phyloP scores from a whole-genome alignment of 805 yeast genomes.

The Ogataea philodendri region DNA sequence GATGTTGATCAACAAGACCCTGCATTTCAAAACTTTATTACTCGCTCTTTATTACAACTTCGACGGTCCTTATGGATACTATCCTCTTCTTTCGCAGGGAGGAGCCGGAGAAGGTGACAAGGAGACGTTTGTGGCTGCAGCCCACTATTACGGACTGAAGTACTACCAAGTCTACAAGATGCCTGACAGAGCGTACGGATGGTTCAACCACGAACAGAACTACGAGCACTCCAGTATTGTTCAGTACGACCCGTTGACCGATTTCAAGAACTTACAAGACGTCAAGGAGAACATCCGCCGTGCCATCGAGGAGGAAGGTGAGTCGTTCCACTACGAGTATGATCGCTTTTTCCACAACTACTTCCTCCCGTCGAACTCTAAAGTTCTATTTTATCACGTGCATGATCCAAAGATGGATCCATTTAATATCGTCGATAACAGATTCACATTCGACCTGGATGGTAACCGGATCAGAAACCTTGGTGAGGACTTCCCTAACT shows the following conservation, averaged over 20 bases:
- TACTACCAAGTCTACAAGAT: conserved; percentile 53
- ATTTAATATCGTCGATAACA: conserved; percentile 36
- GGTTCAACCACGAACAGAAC: conserved; percentile 32
- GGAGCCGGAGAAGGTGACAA: conserved; percentile 76
- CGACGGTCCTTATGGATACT: conserved; percentile 59
- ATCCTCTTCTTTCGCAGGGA: conserved; percentile 59
- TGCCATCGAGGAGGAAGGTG: conserved; percentile 25
- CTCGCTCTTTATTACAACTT: conserved; percentile 64
- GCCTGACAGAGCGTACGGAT: conserved; percentile 34
- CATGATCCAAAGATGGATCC: conserved; percentile 58
- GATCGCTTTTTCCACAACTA: conserved; percentile 26
- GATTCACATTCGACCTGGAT: conserved; percentile 30
- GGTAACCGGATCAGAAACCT: conserved; percentile 33
- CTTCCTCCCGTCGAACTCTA: conserved; percentile 30
- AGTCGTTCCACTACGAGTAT: conserved; percentile 30
- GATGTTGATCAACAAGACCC: conserved; percentile 52
- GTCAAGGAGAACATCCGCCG: conserved; percentile 22
- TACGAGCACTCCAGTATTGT: conserved; percentile 37
- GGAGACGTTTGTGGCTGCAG: conserved; percentile 73
- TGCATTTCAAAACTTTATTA: conserved; percentile 56
- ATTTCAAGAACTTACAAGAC: conserved; percentile 29
- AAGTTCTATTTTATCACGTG: conserved; percentile 43
- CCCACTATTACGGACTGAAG: conserved; percentile 46
- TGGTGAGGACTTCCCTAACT: conserved; percentile 35
- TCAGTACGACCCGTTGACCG: conserved; percentile 36